Conservation (phyloP, 768 basidiomycete species). For the Rossbeevera mucosa region DNA sequence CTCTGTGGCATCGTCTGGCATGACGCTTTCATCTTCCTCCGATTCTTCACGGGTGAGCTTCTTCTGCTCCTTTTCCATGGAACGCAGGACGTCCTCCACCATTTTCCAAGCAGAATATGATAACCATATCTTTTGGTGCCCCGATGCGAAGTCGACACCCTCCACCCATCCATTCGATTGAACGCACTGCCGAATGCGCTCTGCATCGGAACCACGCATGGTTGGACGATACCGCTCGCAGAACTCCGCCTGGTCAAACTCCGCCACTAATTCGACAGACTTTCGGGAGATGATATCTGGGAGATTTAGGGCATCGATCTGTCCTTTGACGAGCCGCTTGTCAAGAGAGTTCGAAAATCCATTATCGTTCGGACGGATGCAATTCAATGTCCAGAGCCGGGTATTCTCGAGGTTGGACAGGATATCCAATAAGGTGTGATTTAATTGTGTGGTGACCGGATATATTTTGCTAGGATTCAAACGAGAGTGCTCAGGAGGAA, state of each 20-base stretch:
- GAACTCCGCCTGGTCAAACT: slow-evolving; percentile 46
- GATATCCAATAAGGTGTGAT: slow-evolving; percentile 48
- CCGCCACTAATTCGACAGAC: slow-evolving; percentile 48
- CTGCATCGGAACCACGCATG: slow-evolving; percentile 42
- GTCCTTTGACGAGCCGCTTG: slow-evolving; percentile 55
- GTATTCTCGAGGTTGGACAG: slow-evolving; percentile 42
- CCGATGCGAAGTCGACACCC: slow-evolving; percentile 50
- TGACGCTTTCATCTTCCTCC: slow-evolving; percentile 45
- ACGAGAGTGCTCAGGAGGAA: slow-evolving; percentile 34
- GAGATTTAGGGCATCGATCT: slow-evolving; percentile 50
- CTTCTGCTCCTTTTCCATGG: slow-evolving; percentile 46
- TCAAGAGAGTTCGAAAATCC: slow-evolving; percentile 61
- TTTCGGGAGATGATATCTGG: slow-evolving; percentile 48
- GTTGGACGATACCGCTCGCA: slow-evolving; percentile 51
- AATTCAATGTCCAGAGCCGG: slow-evolving; percentile 52
- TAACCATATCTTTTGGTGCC: slow-evolving; percentile 52
- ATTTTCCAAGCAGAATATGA: slow-evolving; percentile 55
- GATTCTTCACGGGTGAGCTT: slow-evolving; percentile 37
- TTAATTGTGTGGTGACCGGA: slow-evolving; percentile 55
- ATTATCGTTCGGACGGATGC: slow-evolving; percentile 63
- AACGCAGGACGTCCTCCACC: slow-evolving; percentile 52
- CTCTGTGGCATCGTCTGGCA: slow-evolving; percentile 38
- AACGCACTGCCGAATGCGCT: slow-evolving; percentile 48
- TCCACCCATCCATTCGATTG: slow-evolving; percentile 50
- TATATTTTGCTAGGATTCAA: slow-evolving; percentile 52